Evolutionary conservation across 495 filamentous ascomycete species (phyloP).

Genomic region (Acidomyces sp.): DNA sequence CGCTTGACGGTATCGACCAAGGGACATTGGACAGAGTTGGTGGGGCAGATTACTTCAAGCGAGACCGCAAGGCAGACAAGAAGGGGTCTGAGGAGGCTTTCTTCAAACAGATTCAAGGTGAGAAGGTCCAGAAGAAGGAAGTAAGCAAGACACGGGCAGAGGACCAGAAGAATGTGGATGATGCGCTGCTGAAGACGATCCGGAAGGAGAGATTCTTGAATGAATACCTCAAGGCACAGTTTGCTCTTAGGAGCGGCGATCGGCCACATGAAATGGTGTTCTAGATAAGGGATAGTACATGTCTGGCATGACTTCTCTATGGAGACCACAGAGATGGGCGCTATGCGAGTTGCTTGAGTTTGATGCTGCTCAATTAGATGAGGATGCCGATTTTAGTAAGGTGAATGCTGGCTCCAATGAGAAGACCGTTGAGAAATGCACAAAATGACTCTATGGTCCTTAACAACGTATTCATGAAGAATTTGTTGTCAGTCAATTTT

Average conservation of each 20-base stretch:
- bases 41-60: constrained; percentile 80
- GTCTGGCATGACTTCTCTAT: too few relatives aligned
- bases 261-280: constrained; percentile 83
- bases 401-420: too few relatives aligned
- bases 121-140: constrained; percentile 97
- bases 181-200: constrained; percentile 76
- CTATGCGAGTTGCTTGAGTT: too few relatives aligned
- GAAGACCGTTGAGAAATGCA: too few relatives aligned
- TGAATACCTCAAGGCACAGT: constrained; percentile 80
- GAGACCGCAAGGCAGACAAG: constrained; percentile 85
- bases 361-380: too few relatives aligned
- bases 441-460: too few relatives aligned
- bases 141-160: constrained; percentile 73
- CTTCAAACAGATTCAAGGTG: constrained; percentile 96
- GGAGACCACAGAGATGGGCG: too few relatives aligned
- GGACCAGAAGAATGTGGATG: constrained; percentile 97
- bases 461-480: too few relatives aligned
- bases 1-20: constrained; percentile 69
- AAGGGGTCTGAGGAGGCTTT: constrained; percentile 83
- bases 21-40: constrained; percentile 74
- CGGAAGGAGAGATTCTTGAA: constrained; percentile 88
- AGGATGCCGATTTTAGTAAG: too few relatives aligned
- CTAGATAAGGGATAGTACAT: too few relatives aligned
- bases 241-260: constrained; percentile 95
- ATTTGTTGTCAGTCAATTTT: too few relatives aligned